Evolutionary conservation across 164 flowering plant species (phyloP).

Genomic region (Magnolia sinica): DNA sequence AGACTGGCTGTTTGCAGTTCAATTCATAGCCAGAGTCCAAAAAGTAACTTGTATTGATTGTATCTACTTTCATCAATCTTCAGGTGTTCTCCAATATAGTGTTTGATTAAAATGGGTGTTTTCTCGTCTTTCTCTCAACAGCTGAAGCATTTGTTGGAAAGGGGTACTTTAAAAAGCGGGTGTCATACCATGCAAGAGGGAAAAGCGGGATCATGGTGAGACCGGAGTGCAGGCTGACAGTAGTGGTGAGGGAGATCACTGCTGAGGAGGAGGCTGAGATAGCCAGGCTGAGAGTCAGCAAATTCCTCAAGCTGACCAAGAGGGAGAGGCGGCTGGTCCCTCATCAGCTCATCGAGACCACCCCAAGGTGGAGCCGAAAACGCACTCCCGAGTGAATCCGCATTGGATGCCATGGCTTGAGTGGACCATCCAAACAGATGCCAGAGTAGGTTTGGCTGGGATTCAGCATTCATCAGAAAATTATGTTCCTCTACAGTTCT

Average conservation of each 20-base stretch:
- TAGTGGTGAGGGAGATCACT: conserved; percentile 85
- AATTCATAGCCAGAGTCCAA: too few relatives aligned
- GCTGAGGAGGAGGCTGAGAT: conserved; percentile 86
- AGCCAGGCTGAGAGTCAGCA: conserved; percentile 70
- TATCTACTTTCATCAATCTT: too few relatives aligned
- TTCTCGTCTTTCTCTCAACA: conserved; percentile 19
- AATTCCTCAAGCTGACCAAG: conserved; percentile 72
- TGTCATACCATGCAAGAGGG: conserved; percentile 69
- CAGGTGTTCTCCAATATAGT: too few relatives aligned
- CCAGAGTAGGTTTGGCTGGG: not conserved
- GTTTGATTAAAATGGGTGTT: too few relatives aligned
- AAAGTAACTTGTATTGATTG: too few relatives aligned
- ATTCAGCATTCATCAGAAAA: not conserved
- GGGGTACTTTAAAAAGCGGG: conserved; percentile 62
- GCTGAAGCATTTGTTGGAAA: conserved; percentile 98
- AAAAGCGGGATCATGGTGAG: conserved; percentile 57
- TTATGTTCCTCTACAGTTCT: not conserved
- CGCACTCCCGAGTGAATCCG: conserved; percentile 19
- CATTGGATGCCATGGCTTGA: not conserved
- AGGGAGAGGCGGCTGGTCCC: conserved; percentile 78
- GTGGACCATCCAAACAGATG: not conserved
- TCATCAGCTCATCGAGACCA: conserved; percentile 83
- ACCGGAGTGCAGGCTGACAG: conserved; percentile 87
- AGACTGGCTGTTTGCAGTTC: too few relatives aligned
- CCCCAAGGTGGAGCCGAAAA: conserved; percentile 80